Conservation (phyloP, 805 yeast species). For the Metschnikowia cerradonensis region DNA sequence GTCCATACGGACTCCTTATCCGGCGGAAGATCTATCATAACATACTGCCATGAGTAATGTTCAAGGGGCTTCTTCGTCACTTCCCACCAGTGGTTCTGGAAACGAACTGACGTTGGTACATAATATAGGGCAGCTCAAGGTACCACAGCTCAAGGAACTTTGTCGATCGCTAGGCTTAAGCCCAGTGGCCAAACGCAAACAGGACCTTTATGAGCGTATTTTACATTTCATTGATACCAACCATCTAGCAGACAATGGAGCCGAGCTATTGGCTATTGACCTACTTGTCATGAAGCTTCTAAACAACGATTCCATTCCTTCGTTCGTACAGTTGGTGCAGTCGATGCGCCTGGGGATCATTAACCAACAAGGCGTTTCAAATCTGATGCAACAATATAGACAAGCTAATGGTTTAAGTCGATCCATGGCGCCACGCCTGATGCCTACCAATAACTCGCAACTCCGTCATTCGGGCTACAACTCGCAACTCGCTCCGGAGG, state of each 20-base stretch:
- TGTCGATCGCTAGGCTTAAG: slow-evolving; percentile 49
- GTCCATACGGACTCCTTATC: not conserved
- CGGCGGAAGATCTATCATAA: not conserved
- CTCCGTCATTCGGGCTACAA: not conserved
- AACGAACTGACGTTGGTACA: slow-evolving; percentile 1
- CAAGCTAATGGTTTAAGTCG: not conserved
- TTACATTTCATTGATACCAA: slow-evolving; percentile 43
- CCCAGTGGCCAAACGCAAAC: slow-evolving; percentile 52
- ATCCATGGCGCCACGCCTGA: not conserved
- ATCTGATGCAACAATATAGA: slow-evolving; percentile 8
- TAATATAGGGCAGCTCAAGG: slow-evolving; percentile 37
- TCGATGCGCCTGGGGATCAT: slow-evolving; percentile 29
- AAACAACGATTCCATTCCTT: slow-evolving; percentile 35
- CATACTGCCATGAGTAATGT: slow-evolving; percentile 1
- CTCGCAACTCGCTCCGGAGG: not conserved
- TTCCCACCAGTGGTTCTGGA: not conserved
- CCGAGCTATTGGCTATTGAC: slow-evolving; percentile 43
- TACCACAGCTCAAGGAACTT: slow-evolving; percentile 50
- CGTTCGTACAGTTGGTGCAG: slow-evolving; percentile 25
- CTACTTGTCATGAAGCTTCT: slow-evolving; percentile 39
- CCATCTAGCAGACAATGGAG: slow-evolving; percentile 32
- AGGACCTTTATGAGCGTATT: slow-evolving; percentile 54
- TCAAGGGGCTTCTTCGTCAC: not conserved
- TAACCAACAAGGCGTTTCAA: slow-evolving; percentile 3
- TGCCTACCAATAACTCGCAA: not conserved